Conservation (phyloP, 352 stramenopile species). For the Phytophthora lateralis region DNA sequence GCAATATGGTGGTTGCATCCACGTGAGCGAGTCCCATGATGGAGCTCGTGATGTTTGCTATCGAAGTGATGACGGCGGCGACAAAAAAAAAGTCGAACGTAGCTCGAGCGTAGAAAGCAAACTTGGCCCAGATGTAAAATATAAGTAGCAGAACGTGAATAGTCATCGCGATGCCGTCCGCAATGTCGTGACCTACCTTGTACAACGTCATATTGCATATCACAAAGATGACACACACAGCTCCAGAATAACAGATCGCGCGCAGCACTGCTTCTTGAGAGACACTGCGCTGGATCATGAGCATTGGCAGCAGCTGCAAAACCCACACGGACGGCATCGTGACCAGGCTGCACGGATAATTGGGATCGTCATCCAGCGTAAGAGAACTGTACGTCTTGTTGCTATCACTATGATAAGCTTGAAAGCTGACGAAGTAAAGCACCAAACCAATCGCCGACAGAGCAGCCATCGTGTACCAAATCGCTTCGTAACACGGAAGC, state of each 20-base stretch:
- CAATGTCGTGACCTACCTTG: constrained; percentile 48
- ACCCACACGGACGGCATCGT: constrained; percentile 74
- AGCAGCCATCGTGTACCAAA: constrained; percentile 83
- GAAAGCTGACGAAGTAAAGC: constrained; percentile 61
- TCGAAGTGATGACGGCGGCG: constrained; percentile 49
- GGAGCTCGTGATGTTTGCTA: constrained; percentile 56
- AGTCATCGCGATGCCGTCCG: constrained; percentile 56
- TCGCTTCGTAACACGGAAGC: constrained; percentile 85
- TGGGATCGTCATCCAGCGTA: constrained; percentile 21
- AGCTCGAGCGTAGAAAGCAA: constrained; percentile 69
- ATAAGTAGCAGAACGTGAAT: constrained; percentile 60
- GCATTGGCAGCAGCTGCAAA: constrained; percentile 78
- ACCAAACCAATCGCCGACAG: constrained; percentile 58
- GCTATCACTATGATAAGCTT: constrained; percentile 32
- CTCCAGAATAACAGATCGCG: constrained; percentile 71
- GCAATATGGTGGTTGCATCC: constrained; percentile 29
- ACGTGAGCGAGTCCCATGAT: constrained; percentile 47
- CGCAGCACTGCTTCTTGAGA: constrained; percentile 76
- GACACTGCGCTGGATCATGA: constrained; percentile 87
- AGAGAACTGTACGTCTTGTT: constrained; percentile 21
- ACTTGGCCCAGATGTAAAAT: constrained; percentile 87
- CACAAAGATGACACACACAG: constrained; percentile 58
- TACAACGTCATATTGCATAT: constrained; percentile 68
- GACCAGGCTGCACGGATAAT: constrained; percentile 65
- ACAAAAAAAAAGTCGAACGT: constrained; percentile 89